Evolutionary conservation across 805 yeast species (phyloP).

Genomic region (Pichia scutulata): DNA sequence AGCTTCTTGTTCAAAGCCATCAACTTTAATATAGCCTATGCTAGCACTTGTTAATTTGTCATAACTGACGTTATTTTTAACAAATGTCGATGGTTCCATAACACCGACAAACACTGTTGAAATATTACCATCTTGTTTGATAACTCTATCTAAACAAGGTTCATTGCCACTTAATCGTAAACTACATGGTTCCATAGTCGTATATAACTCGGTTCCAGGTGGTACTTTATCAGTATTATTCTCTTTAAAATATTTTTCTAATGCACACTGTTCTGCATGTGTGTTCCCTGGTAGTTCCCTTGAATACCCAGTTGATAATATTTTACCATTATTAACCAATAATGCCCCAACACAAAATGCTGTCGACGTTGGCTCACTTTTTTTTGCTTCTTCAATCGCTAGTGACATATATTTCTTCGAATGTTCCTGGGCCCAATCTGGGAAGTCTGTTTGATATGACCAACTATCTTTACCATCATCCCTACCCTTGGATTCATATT

Average conservation of each 20-base stretch:
- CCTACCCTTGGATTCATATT: slow-evolving; percentile 49
- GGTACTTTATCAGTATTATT: slow-evolving; percentile 45
- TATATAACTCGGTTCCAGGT: slow-evolving; percentile 70
- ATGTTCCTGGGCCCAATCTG: slow-evolving; percentile 70
- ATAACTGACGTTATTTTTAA: slow-evolving; percentile 64
- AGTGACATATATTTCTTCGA: slow-evolving; percentile 58
- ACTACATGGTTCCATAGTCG: slow-evolving; percentile 98
- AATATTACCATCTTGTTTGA: slow-evolving; percentile 23
- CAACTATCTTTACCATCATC: slow-evolving; percentile 33
- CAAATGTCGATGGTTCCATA: slow-evolving; percentile 82
- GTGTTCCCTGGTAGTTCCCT: slow-evolving; percentile 92
- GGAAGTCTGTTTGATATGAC: slow-evolving; percentile 69
- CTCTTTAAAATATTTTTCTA: slow-evolving; percentile 56
- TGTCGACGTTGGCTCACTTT: slow-evolving; percentile 74
- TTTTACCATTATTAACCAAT: slow-evolving; percentile 53
- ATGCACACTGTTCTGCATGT: slow-evolving; percentile 94
- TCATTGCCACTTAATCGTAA: slow-evolving; percentile 78
- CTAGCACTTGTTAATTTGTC: slow-evolving; percentile 46
- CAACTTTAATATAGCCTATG: slow-evolving; percentile 68
- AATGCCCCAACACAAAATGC: slow-evolving; percentile 96
- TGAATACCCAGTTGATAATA: slow-evolving; percentile 79
- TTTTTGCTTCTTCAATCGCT: slow-evolving; percentile 71
- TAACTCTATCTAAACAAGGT: slow-evolving; percentile 80
- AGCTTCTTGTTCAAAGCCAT: slow-evolving; percentile 72
- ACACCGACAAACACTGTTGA: slow-evolving; percentile 86